These are phyloP conservation scores for Boletus bicolor DNA, from an alignment of 768 basidiomycete genomes.

Conservation along the genomic window DNA sequence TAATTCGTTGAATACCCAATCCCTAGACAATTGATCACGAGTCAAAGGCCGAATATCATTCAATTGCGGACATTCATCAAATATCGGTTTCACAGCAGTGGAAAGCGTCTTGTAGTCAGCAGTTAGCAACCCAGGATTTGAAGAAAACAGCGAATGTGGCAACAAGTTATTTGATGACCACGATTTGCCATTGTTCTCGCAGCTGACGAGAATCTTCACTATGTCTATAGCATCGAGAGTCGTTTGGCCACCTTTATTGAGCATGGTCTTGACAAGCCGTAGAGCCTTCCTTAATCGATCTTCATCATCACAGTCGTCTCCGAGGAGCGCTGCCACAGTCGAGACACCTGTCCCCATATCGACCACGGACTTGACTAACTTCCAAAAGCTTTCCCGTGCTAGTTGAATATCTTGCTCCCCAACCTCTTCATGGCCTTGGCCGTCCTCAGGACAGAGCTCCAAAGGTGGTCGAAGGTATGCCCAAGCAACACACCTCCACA, in stretches of 20 bases:
- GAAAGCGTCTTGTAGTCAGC: constrained; percentile 49
- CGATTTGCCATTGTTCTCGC: constrained; percentile 30
- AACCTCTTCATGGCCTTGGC: constrained; percentile 18
- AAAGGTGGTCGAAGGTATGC: constrained; percentile 57
- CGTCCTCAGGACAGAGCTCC: constrained; percentile 20
- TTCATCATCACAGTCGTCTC: constrained; percentile 39
- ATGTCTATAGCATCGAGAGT: constrained; percentile 56
- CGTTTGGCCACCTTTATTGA: constrained; percentile 47
- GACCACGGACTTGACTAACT: constrained; percentile 47
- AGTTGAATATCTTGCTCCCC: constrained; percentile 25
- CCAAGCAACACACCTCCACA: constrained; percentile 70
- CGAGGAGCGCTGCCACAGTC: constrained; percentile 53
- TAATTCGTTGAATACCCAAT: constrained; percentile 52
- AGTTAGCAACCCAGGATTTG: constrained; percentile 53
- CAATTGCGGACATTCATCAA: constrained; percentile 51
- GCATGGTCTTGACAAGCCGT: constrained; percentile 53
- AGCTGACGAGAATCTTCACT: constrained; percentile 39
- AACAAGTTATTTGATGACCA: constrained; percentile 52
- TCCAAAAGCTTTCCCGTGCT: constrained; percentile 43
- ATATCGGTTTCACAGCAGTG: constrained; percentile 46
- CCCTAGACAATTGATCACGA: constrained; percentile 50
- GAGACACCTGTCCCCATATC: constrained; percentile 59
- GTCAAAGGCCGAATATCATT: constrained; percentile 57
- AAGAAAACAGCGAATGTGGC: constrained; percentile 52
- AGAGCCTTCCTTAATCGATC: constrained; percentile 44